These are phyloP conservation scores for Glycyrrhiza uralensis DNA, from an alignment of 306 rosid genomes.

Conservation along the genomic window DNA sequence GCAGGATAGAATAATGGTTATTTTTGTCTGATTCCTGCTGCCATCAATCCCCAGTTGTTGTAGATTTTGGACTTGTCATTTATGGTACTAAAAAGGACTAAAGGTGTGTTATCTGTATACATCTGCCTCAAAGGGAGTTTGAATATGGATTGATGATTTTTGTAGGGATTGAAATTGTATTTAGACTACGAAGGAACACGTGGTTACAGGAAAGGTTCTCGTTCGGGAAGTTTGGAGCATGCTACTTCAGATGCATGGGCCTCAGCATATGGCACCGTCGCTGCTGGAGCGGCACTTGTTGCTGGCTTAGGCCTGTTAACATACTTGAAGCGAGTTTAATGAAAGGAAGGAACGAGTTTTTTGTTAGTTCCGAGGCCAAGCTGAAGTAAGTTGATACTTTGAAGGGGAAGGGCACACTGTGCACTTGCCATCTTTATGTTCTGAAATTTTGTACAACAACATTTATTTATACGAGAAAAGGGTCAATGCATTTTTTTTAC, in stretches of 20 bases:
- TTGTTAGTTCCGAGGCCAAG: constrained; percentile 18
- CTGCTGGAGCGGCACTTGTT: constrained; percentile 96
- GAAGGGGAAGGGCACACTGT: constrained; percentile 19
- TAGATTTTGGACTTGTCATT: neutral
- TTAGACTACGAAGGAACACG: constrained; percentile 60
- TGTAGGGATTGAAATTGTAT: constrained; percentile 92
- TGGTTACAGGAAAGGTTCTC: constrained; percentile 31
- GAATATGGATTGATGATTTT: constrained; percentile 17
- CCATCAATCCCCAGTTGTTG: neutral
- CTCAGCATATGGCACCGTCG: constrained; percentile 74
- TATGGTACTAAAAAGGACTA: neutral
- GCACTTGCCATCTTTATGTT: constrained; percentile 16
- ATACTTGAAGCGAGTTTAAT: constrained; percentile 56
- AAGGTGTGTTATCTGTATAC: neutral
- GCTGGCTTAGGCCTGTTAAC: constrained; percentile 85
- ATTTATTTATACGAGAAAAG: constrained; percentile 16
- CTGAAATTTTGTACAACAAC: constrained; percentile 27
- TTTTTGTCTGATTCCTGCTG: neutral
- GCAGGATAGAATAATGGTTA: neutral
- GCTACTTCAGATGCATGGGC: constrained; percentile 86
- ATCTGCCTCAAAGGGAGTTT: neutral
- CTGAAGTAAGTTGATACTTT: constrained; percentile 20
- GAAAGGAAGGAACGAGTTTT: neutral
- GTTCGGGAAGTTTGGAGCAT: constrained; percentile 49
- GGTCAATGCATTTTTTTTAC: neutral